Conservation (phyloP, 768 basidiomycete species). For the Zangia roseola region DNA sequence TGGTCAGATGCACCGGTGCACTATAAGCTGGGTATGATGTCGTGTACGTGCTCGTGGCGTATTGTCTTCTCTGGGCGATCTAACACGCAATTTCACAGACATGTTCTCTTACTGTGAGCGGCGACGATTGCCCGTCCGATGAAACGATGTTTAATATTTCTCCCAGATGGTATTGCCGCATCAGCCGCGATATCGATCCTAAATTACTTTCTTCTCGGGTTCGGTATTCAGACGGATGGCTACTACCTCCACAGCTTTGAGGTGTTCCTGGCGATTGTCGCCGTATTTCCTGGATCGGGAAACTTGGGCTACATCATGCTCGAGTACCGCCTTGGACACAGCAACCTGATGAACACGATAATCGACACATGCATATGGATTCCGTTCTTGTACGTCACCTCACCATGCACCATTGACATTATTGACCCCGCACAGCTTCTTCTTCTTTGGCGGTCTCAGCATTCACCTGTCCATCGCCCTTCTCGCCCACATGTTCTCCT, state of each 20-base stretch:
- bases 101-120: constrained; percentile 54
- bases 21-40: constrained; percentile 69
- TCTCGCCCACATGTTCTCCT: constrained; percentile 58
- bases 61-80: neutral
- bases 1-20: constrained; percentile 79
- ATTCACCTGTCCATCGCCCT: constrained; percentile 53
- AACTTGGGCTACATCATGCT: constrained; percentile 68
- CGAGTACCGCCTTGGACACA: constrained; percentile 65
- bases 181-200: constrained; percentile 59
- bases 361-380: constrained; percentile 27
- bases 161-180: constrained; percentile 56
- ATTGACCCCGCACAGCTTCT: constrained; percentile 30
- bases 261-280: constrained; percentile 70
- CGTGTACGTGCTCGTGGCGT: constrained; percentile 37
- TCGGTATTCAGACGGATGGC: constrained; percentile 67
- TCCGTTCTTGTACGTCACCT: constrained; percentile 35
- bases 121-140: neutral
- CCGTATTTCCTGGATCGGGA: constrained; percentile 73
- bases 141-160: neutral
- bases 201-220: constrained; percentile 76
- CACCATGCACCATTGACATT: neutral
- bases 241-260: constrained; percentile 81
- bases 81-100: constrained; percentile 26
- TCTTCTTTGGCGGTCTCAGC: constrained; percentile 57
- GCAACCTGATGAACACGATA: constrained; percentile 13